Conservation (phyloP, 2,329 filamentous ascomycete species). For the Paecilomyces sp. region DNA sequence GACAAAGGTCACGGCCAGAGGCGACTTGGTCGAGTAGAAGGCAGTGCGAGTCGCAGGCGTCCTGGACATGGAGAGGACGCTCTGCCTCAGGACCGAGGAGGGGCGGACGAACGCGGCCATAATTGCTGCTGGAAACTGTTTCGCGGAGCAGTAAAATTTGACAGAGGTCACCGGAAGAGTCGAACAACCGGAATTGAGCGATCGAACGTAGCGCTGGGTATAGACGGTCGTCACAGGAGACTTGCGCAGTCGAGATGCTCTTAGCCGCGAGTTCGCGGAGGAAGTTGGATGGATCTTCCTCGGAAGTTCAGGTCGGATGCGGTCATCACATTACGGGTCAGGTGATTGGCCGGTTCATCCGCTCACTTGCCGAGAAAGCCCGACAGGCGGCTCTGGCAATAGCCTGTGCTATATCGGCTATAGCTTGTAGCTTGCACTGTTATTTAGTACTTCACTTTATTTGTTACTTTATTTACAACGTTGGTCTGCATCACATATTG, state of each 20-base stretch:
- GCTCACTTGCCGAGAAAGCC: constrained; percentile 32
- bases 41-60: constrained; percentile 15
- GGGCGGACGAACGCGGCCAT: constrained; percentile 38
- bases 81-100: constrained; percentile 28
- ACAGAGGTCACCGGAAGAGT: neutral
- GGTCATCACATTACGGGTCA: constrained; percentile 28
- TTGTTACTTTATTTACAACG: no score
- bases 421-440: neutral
- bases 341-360: constrained; percentile 27
- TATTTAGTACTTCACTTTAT: no score
- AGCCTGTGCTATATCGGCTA: neutral
- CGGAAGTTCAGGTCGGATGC: constrained; percentile 32
- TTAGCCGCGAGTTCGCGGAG: constrained; percentile 9
- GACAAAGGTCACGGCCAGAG: constrained; percentile 10
- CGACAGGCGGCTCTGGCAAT: constrained; percentile 12
- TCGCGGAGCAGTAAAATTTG: neutral
- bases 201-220: neutral
- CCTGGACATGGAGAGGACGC: constrained; percentile 26
- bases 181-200: neutral
- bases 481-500: neutral
- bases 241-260: neutral
- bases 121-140: neutral
- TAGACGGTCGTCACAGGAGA: neutral
- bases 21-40: constrained; percentile 13
- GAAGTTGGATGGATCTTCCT: constrained; percentile 27